Base-by-base conservation (phyloP, 257 asterid species). In the Plantago major region DNA sequence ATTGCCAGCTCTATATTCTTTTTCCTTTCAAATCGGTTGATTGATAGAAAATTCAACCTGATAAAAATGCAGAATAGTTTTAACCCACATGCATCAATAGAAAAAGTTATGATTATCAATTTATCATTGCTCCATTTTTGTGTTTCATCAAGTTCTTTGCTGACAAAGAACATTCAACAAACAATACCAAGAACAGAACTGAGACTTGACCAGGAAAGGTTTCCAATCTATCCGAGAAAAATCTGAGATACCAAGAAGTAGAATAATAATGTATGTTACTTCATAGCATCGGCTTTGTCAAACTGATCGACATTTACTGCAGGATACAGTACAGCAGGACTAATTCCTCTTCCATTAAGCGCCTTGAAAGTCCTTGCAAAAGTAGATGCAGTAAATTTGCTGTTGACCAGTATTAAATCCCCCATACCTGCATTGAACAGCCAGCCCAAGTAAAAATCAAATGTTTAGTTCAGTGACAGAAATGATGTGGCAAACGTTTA, bases 321-420 rank as follows among this genome's bases (percentile, higher is more conserved):
- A 48, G 99, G 99, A 72, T 92, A 92, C 49, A 93, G 95, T 58
- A 93, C 96, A 58, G 91, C 91, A 15, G 99, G 99, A 74, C 78
- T 83, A 62, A 80, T 63, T 64, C 96, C 95, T 50, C 81, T 75
- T 16, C 83, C 76, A 71, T 65, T 72, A 49, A 93, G 86, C 64
- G 50, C 72, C 83, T 83, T 82, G 86, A 93, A 93, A 52, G 99
- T 93, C 76, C 65, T 85, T n/a, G 96, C 90, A 64, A 89, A 89
- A 58, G 96, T 89, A 15, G 95, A 83, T 69, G 96, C 95, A 2
- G 97, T 93, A 63, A 93, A 93, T 73, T 78, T 80, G 87, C 99
- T 89, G 77, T 93, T 93, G 42, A 93, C 99, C 62, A 93, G 89
- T 64, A 89, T 79, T 69, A 93, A 73, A 70, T 93, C 95, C 4